phyloP scores from a whole-genome alignment of 2,329 filamentous ascomycete species.

The Pezicula radicicola region DNA sequence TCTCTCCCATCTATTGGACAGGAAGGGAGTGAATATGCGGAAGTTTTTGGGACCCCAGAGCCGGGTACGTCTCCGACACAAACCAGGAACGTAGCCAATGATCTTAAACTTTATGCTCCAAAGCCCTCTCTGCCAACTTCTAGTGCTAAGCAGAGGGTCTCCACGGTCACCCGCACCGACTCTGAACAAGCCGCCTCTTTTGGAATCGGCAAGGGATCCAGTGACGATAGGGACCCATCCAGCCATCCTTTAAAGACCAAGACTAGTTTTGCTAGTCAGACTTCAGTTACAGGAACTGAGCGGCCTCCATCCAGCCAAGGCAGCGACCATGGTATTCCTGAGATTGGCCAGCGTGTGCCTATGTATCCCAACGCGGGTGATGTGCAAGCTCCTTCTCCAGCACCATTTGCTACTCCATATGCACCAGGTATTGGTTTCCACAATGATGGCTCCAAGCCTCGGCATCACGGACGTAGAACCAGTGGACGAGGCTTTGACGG shows the following conservation, averaged over 20 bases:
- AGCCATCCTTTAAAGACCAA: conserved; percentile 58
- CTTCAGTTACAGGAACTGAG: conserved; percentile 34
- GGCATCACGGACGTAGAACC: conserved; percentile 65
- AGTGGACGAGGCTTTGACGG: conserved; percentile 69
- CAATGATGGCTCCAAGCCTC: conserved; percentile 46
- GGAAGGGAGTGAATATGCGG: conserved; percentile 86
- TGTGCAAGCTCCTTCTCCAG: conserved; percentile 90
- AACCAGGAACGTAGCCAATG: conserved; percentile 73
- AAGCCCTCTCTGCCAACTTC: conserved; percentile 79
- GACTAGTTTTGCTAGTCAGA: conserved; percentile 53
- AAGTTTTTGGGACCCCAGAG: conserved; percentile 45
- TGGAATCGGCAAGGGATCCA: conserved; percentile 69
- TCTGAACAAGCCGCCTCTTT: conserved; percentile 83
- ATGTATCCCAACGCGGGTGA: conserved; percentile 93
- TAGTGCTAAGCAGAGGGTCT: conserved; percentile 80
- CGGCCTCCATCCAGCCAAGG: conserved; percentile 56
- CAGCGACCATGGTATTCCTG: conserved; percentile 85
- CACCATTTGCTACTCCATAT: conserved; percentile 39
- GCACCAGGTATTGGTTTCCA: conserved; percentile 43
- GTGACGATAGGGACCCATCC: conserved; percentile 47
- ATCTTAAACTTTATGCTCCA: conserved; percentile 84
- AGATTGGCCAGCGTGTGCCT: conserved; percentile 88
- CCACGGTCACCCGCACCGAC: conserved; percentile 84
- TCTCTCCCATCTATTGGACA: conserved; percentile 80
- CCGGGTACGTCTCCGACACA: conserved; percentile 58